Evolutionary conservation across 2,329 filamentous ascomycete species (phyloP).

Genomic region (Aureobasidium sp.): DNA sequence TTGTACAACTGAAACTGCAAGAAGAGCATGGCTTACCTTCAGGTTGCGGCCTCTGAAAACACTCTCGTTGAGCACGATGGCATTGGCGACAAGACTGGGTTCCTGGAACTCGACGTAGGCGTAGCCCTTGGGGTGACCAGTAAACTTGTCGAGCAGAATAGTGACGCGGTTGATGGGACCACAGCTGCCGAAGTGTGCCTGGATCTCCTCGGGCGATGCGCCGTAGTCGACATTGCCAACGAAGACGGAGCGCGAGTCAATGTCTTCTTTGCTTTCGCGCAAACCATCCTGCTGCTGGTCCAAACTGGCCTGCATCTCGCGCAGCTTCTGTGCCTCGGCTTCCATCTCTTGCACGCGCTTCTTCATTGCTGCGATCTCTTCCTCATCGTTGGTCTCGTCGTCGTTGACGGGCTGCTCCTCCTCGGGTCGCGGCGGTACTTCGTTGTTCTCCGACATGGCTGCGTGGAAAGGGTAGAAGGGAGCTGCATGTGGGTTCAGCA

Average conservation of each 20-base stretch:
- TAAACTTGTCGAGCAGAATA: constrained; percentile 96
- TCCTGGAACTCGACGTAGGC: constrained; percentile 98
- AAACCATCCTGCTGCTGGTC: constrained; percentile 78
- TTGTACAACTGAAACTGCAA: background rate
- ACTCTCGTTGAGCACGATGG: constrained; percentile 92
- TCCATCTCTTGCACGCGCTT: constrained; percentile 48
- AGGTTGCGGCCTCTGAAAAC: constrained; percentile 90
- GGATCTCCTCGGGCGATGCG: constrained; percentile 93
- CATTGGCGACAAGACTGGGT: constrained; percentile 83
- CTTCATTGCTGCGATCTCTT: constrained; percentile 42
- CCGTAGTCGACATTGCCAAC: constrained; percentile 98
- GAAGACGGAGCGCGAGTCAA: constrained; percentile 93
- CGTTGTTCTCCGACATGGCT: constrained; percentile 19
- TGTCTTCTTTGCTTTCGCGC: constrained; percentile 88
- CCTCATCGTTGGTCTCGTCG: constrained; percentile 26
- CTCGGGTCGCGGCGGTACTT: constrained; percentile 16
- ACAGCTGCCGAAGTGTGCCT: constrained; percentile 95
- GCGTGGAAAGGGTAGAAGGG: background rate
- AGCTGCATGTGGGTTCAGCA: constrained; percentile 8
- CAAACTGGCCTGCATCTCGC: constrained; percentile 50
- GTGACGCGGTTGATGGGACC: constrained; percentile 97
- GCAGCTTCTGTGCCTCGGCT: constrained; percentile 49
- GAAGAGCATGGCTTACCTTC: constrained; percentile 56
- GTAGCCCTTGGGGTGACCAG: constrained; percentile 98
- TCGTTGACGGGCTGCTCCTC: constrained; percentile 22